These are phyloP conservation scores for Cytospora paraplurivora DNA, from an alignment of 2,329 filamentous ascomycete species.

Conservation along the genomic window DNA sequence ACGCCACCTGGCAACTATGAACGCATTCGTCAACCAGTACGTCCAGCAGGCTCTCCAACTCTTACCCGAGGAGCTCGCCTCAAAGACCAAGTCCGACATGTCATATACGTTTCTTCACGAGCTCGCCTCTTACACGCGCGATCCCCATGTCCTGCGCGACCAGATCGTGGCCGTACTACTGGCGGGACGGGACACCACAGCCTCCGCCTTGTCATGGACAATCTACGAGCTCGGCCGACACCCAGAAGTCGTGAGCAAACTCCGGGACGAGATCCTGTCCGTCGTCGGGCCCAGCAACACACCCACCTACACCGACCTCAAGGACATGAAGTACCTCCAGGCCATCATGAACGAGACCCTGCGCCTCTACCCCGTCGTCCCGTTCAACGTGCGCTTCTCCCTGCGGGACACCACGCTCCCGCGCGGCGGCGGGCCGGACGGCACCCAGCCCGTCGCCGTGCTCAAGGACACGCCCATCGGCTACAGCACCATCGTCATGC, in stretches of 20 bases:
- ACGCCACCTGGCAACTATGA: constrained; percentile 65
- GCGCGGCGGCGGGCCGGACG: constrained; percentile 66
- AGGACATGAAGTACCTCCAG: constrained; percentile 33
- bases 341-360: constrained; percentile 33
- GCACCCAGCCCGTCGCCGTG: constrained; percentile 62
- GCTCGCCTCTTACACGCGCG: constrained; percentile 76
- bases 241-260: constrained; percentile 65
- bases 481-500: constrained; percentile 73
- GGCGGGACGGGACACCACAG: constrained; percentile 86
- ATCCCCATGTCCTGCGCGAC: constrained; percentile 73
- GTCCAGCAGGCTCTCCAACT: constrained; percentile 74
- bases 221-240: constrained; percentile 79
- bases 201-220: constrained; percentile 76
- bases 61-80: constrained; percentile 69
- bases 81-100: constrained; percentile 69
- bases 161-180: constrained; percentile 82
- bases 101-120: constrained; percentile 86
- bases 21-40: constrained; percentile 75
- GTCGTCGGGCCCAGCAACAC: constrained; percentile 63
- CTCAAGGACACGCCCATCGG: constrained; percentile 65
- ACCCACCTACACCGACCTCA: constrained; percentile 70
- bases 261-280: constrained; percentile 72
- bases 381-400: constrained; percentile 75
- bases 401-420: constrained; percentile 76
- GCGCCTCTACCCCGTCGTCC: constrained; percentile 54